Base-by-base conservation (phyloP, 805 yeast genomes). In the Ogataea paraovalis region DNA sequence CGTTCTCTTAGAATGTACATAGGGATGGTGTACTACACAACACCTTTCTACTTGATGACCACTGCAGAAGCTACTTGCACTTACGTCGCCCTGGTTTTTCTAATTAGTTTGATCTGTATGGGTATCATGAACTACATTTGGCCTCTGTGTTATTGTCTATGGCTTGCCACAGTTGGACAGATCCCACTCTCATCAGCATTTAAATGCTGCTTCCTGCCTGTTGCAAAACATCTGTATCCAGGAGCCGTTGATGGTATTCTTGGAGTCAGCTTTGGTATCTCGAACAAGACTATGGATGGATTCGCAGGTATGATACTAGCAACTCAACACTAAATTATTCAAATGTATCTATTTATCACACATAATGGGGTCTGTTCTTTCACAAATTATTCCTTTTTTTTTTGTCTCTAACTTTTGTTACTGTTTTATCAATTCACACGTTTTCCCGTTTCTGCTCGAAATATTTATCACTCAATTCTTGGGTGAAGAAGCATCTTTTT, bases 41-140 rank as follows among this genome's bases (percentile, higher is more conserved):
- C 51, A 12, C 60, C 60, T 2, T 56, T 56, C 41, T 56, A 56
- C 41, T 42, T 56, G 23, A 54, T 56, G 58, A 56, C 60, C 14
- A 47, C 51, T 2, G 45, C 49, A 10, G 60, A 56, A 42, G 55
- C 53, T 2, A 44, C 49, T 2, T 47, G 42, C 32, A 55, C 60
- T 3, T 46, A 53, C 16, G 21, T 56, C 10, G 43, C 51, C 3
- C 39, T 55, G 8, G 4, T 51, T 14, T 23, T 52, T 1, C 28
- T 51, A 18, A 22, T 44, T 7, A 16, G 37, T 10, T 30, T 53
- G 23, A 14, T 53, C 18, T 28, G 42, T 34, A 44, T 49, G 45
- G 53, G 52, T 18, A 16, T 45, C 25, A 33, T 41, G 13, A 50
- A 46, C 21, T 42, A 40, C 30, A 28, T 13, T 25, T 49, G 23